Evolutionary conservation across 2,329 filamentous ascomycete species (phyloP), one percentile per base, ranked within the genome.

Genomic region (Curvularia spicifera): DNA sequence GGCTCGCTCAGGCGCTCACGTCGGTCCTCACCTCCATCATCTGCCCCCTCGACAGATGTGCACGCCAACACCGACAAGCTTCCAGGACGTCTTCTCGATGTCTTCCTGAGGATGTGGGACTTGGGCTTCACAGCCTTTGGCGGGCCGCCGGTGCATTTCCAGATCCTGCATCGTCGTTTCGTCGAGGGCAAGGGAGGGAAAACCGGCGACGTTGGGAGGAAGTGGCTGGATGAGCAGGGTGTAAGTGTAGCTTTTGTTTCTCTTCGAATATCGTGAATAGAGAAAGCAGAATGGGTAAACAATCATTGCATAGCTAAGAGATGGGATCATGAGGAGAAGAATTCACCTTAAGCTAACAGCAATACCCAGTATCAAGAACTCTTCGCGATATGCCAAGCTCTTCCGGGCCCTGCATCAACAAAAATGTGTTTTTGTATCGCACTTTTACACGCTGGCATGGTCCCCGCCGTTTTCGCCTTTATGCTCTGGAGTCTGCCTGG

Each of bases 381-480:
- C 0, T 91, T 92, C 72, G 87, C 86, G 26, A 77, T 91, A 45
- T 85, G 83, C 18, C 89, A 91, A 75, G 86, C 86, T 1, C 79
- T 91, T 2, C 87, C 86, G 0, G 89, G 89, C 0, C 89, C 89
- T 0, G 89, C 66, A 0, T 89, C 85, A 61, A 91, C 89, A 1
- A 91, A 91, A 70, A 89, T 91, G 85, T 71, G 85, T 0, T 91
- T 89, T 59, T 89, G 85, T 58, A 85, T 91, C 40, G 85, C 87
- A 37, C 74, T 89, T 18, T 82, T 91, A 9, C 87, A 86, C 59
- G 83, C 82, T 10, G 88, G 88, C 0, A 78, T 88, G 4, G 53
- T 84, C 2, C 77, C 83, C 0, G 89, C 87, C 0, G 6, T 89
- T 1, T 62, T 89, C 1, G 82, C 79, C 0, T 89, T 91, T 61